Conservation (phyloP, 306 rosid species). For the Acacia melanoxylon region DNA sequence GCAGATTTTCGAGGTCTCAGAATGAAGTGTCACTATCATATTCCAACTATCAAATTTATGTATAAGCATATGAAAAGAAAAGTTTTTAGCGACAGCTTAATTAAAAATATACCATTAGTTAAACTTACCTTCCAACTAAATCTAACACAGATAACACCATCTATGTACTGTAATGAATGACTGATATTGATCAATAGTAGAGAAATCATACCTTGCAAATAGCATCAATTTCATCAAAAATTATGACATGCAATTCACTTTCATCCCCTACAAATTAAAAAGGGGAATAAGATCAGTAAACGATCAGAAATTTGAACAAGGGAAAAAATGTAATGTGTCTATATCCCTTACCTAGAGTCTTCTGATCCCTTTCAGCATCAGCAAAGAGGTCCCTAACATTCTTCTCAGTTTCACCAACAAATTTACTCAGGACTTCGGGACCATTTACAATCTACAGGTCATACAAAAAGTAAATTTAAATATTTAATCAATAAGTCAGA, state of each 20-base stretch:
- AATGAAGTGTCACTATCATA: slow-evolving; percentile 18
- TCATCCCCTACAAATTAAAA: slow-evolving; percentile 71
- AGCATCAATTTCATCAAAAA: slow-evolving; percentile 98
- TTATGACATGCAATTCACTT: slow-evolving; percentile 97
- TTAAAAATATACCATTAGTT: neutral
- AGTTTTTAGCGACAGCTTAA: neutral
- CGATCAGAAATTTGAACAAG: slow-evolving; percentile 28
- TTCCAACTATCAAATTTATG: slow-evolving; percentile 23
- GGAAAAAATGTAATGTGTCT: slow-evolving; percentile 25
- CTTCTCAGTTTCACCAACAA: slow-evolving; percentile 97
- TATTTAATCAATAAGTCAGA: neutral
- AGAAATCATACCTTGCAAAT: slow-evolving; percentile 81
- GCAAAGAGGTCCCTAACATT: slow-evolving; percentile 98
- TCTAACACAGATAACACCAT: slow-evolving; percentile 26
- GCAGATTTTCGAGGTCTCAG: slow-evolving; percentile 15
- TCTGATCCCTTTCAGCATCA: slow-evolving; percentile 97
- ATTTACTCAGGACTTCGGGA: slow-evolving; percentile 97
- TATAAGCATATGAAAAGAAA: neutral
- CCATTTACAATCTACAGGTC: slow-evolving; percentile 84
- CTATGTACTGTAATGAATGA: slow-evolving; percentile 13
- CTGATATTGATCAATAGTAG: slow-evolving; percentile 23
- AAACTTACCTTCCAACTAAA: slow-evolving; percentile 2
- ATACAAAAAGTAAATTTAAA: slow-evolving; percentile 20
- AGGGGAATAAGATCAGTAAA: slow-evolving; percentile 33
- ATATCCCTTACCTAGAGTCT: slow-evolving; percentile 62